Conservation (phyloP, 73 alveolate genomes). For the Urostyla sp. region DNA sequence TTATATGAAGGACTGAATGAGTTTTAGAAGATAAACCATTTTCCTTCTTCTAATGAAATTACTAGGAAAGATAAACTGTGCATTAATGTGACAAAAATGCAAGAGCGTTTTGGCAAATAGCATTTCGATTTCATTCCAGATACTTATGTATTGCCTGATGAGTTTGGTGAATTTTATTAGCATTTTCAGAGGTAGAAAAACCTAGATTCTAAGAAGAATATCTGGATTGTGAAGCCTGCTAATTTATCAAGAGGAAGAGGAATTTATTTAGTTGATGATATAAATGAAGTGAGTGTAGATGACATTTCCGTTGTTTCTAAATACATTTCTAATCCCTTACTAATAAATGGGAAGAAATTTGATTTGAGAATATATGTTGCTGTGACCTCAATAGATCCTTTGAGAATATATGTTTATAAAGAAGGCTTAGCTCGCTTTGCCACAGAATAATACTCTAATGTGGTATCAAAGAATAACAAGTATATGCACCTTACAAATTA, state of each 20-base stretch:
- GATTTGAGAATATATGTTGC: constrained; percentile 91
- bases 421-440: constrained; percentile 94
- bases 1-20: constrained; percentile 84
- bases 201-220: constrained; percentile 62
- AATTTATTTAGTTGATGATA: constrained; percentile 62
- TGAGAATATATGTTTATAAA: constrained; percentile 86
- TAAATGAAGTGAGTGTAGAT: constrained; percentile 51
- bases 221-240: constrained; percentile 98
- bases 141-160: constrained; percentile 85
- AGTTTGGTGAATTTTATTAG: constrained; percentile 64
- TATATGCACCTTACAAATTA: constrained; percentile 92
- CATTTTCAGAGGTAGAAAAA: constrained; percentile 30
- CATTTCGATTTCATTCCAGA: constrained; percentile 85
- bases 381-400: constrained; percentile 88
- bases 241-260: constrained; percentile 97
- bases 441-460: constrained; percentile 69
- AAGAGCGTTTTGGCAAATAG: constrained; percentile 74
- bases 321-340: constrained; percentile 87
- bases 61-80: constrained; percentile 88
- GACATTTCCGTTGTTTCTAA: constrained; percentile 74
- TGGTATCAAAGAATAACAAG: constrained; percentile 68
- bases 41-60: constrained; percentile 84
- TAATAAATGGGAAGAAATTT: constrained; percentile 89
- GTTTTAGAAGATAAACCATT: constrained; percentile 87
- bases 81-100: constrained; percentile 72